Conservation (phyloP, 768 basidiomycete genomes). For the Trametes maxima region DNA sequence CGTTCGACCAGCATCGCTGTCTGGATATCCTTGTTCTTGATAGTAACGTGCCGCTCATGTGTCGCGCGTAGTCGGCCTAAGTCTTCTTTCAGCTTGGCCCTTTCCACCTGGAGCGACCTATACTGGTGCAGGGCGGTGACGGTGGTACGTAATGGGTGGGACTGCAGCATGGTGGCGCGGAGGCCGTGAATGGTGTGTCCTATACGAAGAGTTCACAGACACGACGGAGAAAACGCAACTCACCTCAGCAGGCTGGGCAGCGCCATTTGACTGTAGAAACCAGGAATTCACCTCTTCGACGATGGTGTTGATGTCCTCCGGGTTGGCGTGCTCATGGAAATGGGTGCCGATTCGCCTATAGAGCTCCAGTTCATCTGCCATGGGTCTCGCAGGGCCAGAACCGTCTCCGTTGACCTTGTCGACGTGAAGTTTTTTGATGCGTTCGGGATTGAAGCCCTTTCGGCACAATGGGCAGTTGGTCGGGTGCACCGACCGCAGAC, state of each 20-base stretch:
- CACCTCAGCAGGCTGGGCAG: background rate
- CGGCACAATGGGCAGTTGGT: conserved; percentile 68
- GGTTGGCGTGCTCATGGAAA: conserved; percentile 37
- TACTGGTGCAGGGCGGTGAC: conserved; percentile 42
- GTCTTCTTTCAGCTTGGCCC: conserved; percentile 3
- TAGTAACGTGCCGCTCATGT: conserved; percentile 18
- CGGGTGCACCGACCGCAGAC: conserved; percentile 53
- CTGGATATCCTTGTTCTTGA: conserved; percentile 25
- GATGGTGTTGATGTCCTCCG: conserved; percentile 40
- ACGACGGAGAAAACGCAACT: background rate
- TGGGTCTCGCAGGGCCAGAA: background rate
- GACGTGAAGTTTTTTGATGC: conserved; percentile 69
- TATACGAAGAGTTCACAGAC: background rate
- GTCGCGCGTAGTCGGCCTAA: conserved; percentile 19
- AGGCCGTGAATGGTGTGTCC: conserved; percentile 7
- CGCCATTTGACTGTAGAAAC: conserved; percentile 31
- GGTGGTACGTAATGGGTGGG: conserved; percentile 36
- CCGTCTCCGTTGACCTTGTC: conserved; percentile 36
- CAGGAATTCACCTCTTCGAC: conserved; percentile 50
- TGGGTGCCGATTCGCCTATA: conserved; percentile 39
- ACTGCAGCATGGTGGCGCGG: conserved; percentile 26
- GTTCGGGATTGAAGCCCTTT: conserved; percentile 56
- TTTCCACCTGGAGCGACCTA: conserved; percentile 37
- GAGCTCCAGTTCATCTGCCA: conserved; percentile 27
- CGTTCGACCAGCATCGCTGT: conserved; percentile 23